Evolutionary conservation across 345 rosid species (phyloP), one percentile per base, ranked within the genome.

Genomic region (Gossypium rotundifolium): DNA sequence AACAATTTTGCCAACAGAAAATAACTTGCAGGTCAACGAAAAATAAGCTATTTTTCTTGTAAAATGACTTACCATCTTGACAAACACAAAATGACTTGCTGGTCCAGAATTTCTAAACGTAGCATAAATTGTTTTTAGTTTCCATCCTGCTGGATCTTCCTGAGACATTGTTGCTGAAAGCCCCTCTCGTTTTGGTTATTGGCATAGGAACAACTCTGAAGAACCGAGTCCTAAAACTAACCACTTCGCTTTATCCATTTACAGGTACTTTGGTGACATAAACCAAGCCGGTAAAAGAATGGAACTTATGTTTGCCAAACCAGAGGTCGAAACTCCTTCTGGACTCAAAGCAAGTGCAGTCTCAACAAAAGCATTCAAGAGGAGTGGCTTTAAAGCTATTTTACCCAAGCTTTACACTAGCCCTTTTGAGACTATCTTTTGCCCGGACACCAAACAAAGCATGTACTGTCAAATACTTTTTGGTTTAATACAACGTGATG

Each of bases 371-470:
- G 77, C 77, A 75, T 86, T 84, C 80, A 87, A 86, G 83, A 82
- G 86, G 79, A 73, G 70, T 16, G 74, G 74, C 81, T 90, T 90
- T 87, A 83, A 80, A 78, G 81, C 81, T 42, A 25, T 2, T 52
- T 76, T 88, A 49, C 82, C 90, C 33, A 87, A 81, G 70, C 63
- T 81, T 33, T 81, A 77, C 65, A 87, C 86, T 27, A 90, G 93
- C 64, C 93, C 96, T 2, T 81, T 86, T 54, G 89, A 87, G 82
- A 75, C 86, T 9, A 87, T 85, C 66, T 46, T 84, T 20, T 91
- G 93, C 83, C 73, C 75, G 9, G 93, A 89, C 76, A 74, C 78
- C 86, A 87, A 83, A 67, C 96, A 89, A 57, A 89, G 83, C 76
- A 84, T 86, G 90, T 68, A 68, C 38, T 68, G 72, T 14, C 72